A percentile compares a stretch with the other conserved stretches of the same genome.
Evolutionary conservation across 148 eudicot species (phyloP).

Genomic region (Fagopyrum homotropicum): DNA sequence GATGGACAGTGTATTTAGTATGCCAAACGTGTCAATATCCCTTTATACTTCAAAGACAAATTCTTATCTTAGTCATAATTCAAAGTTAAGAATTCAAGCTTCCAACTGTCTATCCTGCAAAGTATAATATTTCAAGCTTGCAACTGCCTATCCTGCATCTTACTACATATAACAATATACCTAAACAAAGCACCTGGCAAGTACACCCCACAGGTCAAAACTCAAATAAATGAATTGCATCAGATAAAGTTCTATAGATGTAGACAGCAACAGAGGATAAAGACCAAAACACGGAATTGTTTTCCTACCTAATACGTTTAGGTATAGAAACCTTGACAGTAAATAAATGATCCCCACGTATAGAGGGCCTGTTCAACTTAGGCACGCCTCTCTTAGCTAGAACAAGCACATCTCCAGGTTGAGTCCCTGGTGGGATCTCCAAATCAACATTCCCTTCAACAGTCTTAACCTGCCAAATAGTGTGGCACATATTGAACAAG

Average conservation of each 20-base stretch:
- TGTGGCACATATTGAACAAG: background rate
- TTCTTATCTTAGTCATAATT: background rate
- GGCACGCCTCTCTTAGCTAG: slow-evolving; percentile 92
- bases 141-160: background rate
- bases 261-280: background rate
- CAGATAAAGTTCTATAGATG: background rate
- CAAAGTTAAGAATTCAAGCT: background rate
- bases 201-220: background rate
- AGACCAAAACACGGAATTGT: background rate
- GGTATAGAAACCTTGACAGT: slow-evolving; percentile 78
- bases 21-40: background rate
- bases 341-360: slow-evolving; percentile 92
- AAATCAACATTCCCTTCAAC: slow-evolving; percentile 80
- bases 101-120: background rate
- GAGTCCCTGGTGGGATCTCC: slow-evolving; percentile 90
- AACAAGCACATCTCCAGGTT: slow-evolving; percentile 96
- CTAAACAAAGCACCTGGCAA: background rate
- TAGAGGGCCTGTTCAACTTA: slow-evolving; percentile 80
- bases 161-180: background rate
- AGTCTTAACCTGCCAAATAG: slow-evolving; percentile 61
- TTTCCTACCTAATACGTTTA: slow-evolving; percentile 70
- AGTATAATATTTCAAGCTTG: background rate
- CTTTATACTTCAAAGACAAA: background rate
- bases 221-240: background rate
- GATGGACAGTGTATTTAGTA: background rate